Evolutionary conservation across 2,329 filamentous ascomycete genomes (phyloP).

Genomic region (Fusarium incarnatum): DNA sequence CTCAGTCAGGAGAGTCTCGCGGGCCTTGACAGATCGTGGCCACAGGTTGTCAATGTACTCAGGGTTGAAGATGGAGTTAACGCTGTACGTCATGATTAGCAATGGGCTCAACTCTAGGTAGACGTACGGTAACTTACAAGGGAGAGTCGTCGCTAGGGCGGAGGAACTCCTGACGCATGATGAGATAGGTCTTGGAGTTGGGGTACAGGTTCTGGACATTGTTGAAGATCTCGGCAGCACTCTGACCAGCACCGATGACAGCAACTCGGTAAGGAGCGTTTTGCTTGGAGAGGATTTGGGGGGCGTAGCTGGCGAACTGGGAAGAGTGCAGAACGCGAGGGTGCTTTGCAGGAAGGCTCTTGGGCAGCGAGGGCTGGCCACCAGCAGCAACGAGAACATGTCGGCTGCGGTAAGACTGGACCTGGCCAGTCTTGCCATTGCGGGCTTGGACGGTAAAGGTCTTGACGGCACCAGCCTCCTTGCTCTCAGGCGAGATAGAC

Average conservation of each 20-base stretch:
- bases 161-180: slow-evolving; percentile 86
- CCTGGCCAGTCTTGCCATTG: slow-evolving; percentile 67
- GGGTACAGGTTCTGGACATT: slow-evolving; percentile 86
- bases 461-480: slow-evolving; percentile 64
- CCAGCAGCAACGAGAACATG: slow-evolving; percentile 73
- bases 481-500: slow-evolving; percentile 72
- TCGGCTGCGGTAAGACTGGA: slow-evolving; percentile 66
- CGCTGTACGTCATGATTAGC: slow-evolving; percentile 64
- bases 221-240: slow-evolving; percentile 94
- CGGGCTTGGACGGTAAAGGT: slow-evolving; percentile 76
- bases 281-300: slow-evolving; percentile 67
- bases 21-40: slow-evolving; percentile 71
- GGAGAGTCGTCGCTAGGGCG: slow-evolving; percentile 95
- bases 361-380: slow-evolving; percentile 76
- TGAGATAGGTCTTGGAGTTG: slow-evolving; percentile 78
- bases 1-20: slow-evolving; percentile 69
- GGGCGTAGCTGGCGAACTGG: slow-evolving; percentile 77
- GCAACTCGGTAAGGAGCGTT: slow-evolving; percentile 77
- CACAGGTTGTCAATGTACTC: slow-evolving; percentile 83
- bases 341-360: slow-evolving; percentile 74
- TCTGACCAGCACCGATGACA: slow-evolving; percentile 90
- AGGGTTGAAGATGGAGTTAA: slow-evolving; percentile 97
- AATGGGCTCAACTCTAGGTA: neutral
- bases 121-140: slow-evolving; percentile 71
- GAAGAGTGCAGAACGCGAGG: slow-evolving; percentile 88